Conservation (phyloP, 2,329 filamentous ascomycete genomes). For the Alternaria sp. region DNA sequence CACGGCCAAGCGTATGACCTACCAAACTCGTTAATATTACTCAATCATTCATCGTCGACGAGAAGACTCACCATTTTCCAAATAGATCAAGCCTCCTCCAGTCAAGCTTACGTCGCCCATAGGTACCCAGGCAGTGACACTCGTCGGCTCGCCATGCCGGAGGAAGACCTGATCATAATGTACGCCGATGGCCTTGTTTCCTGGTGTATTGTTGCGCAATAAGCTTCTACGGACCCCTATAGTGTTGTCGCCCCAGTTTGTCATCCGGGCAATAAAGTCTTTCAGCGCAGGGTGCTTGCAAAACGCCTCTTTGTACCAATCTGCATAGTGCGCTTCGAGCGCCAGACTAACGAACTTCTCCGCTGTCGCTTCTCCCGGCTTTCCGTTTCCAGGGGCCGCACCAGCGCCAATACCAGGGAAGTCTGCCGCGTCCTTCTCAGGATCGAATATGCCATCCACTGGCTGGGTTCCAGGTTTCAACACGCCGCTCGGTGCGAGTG, state of each 20-base stretch:
- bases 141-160: slow-evolving; percentile 61
- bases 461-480: slow-evolving; percentile 60
- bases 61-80: slow-evolving; percentile 54
- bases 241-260: slow-evolving; percentile 59
- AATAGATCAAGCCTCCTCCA: slow-evolving; percentile 65
- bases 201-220: slow-evolving; percentile 63
- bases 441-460: slow-evolving; percentile 62
- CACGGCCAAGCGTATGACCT: slow-evolving; percentile 55
- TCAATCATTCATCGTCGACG: too few relatives aligned
- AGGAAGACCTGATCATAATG: slow-evolving; percentile 68
- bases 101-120: slow-evolving; percentile 61
- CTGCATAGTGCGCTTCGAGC: slow-evolving; percentile 58
- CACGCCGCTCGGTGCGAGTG: slow-evolving; percentile 62
- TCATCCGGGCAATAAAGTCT: slow-evolving; percentile 59
- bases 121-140: slow-evolving; percentile 64
- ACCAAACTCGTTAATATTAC: background rate
- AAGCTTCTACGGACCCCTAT: slow-evolving; percentile 57
- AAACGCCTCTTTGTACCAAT: slow-evolving; percentile 58
- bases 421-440: slow-evolving; percentile 49
- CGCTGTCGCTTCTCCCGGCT: slow-evolving; percentile 52
- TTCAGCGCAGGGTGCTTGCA: slow-evolving; percentile 60
- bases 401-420: slow-evolving; percentile 64
- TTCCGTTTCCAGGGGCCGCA: slow-evolving; percentile 52
- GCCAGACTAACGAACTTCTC: slow-evolving; percentile 58
- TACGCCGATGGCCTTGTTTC: slow-evolving; percentile 64